These are phyloP conservation scores for Tolypocladium tundrense DNA, from an alignment of 2,329 filamentous ascomycete genomes.

Conservation along the genomic window DNA sequence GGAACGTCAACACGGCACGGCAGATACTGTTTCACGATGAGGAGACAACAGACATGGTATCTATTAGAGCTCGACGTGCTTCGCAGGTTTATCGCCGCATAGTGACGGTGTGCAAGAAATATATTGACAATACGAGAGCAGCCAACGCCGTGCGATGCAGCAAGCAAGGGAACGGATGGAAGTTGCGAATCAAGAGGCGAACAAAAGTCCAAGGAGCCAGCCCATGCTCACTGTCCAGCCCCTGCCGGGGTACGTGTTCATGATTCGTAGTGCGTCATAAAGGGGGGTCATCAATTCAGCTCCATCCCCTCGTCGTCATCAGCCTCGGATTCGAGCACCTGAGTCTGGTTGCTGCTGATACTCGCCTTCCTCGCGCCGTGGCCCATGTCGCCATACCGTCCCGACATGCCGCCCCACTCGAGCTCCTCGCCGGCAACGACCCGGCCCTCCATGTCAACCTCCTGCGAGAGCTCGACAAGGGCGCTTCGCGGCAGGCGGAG, in stretches of 20 bases:
- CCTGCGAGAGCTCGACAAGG: constrained; percentile 84
- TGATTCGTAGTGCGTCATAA: constrained; percentile 1
- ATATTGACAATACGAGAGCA: neutral
- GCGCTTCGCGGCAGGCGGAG: constrained; percentile 66
- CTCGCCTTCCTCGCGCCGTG: constrained; percentile 44
- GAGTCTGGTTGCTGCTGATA: constrained; percentile 47
- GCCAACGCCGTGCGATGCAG: constrained; percentile 7
- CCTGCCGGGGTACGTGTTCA: neutral
- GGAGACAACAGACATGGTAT: neutral
- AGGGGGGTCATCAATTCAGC: constrained; percentile 28
- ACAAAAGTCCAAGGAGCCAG: neutral
- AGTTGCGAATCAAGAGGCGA: neutral
- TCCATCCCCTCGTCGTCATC: constrained; percentile 57
- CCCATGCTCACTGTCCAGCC: neutral
- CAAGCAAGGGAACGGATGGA: neutral
- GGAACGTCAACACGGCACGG: neutral
- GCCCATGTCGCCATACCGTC: constrained; percentile 32
- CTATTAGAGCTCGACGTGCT: neutral
- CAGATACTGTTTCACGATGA: neutral
- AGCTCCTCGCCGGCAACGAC: constrained; percentile 83
- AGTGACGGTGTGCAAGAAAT: neutral
- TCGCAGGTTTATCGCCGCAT: neutral
- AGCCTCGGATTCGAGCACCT: constrained; percentile 44
- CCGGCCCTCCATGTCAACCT: constrained; percentile 86
- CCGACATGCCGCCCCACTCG: constrained; percentile 39